Percentiles rank a stretch among this genome's conserved stretches.
phyloP scores from a whole-genome alignment of 345 rosid species.

The Eucalyptus dawsonii region DNA sequence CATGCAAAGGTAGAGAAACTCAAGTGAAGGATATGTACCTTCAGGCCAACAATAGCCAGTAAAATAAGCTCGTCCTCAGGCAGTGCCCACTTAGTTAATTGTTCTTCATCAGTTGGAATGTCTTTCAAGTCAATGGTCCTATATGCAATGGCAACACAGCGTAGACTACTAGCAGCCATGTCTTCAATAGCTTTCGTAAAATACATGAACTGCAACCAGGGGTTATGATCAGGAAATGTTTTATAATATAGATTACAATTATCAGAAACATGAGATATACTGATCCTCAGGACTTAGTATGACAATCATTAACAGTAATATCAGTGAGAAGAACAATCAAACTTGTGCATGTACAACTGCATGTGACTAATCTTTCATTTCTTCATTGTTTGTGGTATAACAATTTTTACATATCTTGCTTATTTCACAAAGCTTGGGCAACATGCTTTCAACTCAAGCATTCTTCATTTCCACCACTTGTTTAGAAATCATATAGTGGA shows the following conservation, averaged over 20 bases:
- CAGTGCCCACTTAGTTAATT: neutral
- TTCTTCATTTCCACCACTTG: neutral
- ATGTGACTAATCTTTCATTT: neutral
- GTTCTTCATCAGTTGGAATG: neutral
- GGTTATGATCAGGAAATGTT: neutral
- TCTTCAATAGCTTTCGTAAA: constrained; percentile 9
- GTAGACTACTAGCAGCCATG: constrained; percentile 30
- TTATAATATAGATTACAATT: neutral
- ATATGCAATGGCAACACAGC: constrained; percentile 42
- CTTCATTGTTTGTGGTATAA: neutral
- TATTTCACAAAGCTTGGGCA: neutral
- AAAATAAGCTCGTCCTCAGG: constrained; percentile 9
- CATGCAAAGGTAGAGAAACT: neutral
- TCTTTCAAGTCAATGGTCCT: neutral
- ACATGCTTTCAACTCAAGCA: neutral
- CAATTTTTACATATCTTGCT: neutral
- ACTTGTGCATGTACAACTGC: neutral
- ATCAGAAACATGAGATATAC: neutral
- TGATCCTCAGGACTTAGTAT: neutral
- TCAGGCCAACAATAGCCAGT: constrained; percentile 19
- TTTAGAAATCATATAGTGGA: neutral
- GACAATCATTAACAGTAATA: neutral
- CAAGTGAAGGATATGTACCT: neutral
- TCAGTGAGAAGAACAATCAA: neutral
- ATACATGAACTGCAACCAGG: neutral